Conservation (phyloP, 768 basidiomycete species). For the Leccinum longicurvipes region DNA sequence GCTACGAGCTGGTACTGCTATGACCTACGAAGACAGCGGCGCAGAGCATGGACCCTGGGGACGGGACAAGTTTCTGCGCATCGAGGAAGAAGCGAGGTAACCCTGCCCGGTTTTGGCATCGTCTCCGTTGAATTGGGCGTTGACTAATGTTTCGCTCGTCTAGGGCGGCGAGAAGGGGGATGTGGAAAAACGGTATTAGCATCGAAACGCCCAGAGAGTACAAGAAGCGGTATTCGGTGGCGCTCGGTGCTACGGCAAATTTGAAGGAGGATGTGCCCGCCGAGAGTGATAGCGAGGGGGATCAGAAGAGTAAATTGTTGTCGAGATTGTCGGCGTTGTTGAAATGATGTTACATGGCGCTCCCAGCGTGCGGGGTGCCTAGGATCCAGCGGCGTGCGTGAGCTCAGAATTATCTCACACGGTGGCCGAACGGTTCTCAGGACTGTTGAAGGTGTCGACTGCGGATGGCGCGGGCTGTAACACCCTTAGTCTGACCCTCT, state of each 20-base stretch:
- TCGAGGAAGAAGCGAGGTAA: conserved; percentile 69
- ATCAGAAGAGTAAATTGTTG: background rate
- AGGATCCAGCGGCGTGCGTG: background rate
- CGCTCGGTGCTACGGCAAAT: conserved; percentile 3
- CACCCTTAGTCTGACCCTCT: too few species aligned
- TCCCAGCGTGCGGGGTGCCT: background rate
- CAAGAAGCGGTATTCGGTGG: conserved; percentile 59
- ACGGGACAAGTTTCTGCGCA: conserved; percentile 56
- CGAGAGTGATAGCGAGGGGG: background rate
- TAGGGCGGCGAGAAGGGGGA: conserved; percentile 63
- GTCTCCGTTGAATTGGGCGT: background rate
- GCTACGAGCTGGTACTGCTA: conserved; percentile 74
- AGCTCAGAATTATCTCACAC: background rate
- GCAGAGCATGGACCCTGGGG: conserved; percentile 76
- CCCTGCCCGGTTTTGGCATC: background rate
- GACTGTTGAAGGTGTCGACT: background rate
- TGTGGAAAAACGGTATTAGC: conserved; percentile 60
- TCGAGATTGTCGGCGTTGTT: conserved; percentile 9
- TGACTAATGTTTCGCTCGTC: background rate
- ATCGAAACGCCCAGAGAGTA: conserved; percentile 77
- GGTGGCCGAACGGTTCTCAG: background rate
- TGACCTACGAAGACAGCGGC: conserved; percentile 71
- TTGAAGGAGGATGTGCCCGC: background rate
- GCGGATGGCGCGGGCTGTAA: background rate
- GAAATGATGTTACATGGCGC: background rate